Base-by-base conservation (phyloP, 176 grass and related monocot genomes). In the Hordeum marinum region DNA sequence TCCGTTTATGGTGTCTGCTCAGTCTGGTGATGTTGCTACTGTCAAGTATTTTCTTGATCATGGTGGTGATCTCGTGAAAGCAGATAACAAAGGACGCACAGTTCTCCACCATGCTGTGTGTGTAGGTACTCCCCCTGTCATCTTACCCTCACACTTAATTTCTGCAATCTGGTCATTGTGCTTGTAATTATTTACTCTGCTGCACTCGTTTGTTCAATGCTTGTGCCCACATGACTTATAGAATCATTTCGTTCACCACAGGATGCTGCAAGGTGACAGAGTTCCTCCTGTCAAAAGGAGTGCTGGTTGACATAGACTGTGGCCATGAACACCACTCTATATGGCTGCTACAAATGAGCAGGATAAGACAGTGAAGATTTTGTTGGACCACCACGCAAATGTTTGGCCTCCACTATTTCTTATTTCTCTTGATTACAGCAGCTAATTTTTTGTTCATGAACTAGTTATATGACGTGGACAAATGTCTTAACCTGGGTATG, bases 301-400 rank as follows among this genome's bases (percentile, higher is more conserved):
- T 80, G 35, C 84, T 55, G 5, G 77, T 73, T 6, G 84, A 80
- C 41, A 63, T 80, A 52, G 67, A 86, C 57, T 72, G 7, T 72
- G 84, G 77, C 13, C 9, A 1, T 86, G 77, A 40, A 80, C 84
- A 37, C 84, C 76, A 86, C 77, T 73, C 20, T 63, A 37, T 58
- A 6, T 13, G 39, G 69, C 77, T 86, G 29, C 55, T 26, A 39
- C 0, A 9, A 72, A 72, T 27, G 76, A 46, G 20, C 39, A 86
- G 55, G 55, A 86, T 37, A 80, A 86, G 84, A 80, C 45, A 17
- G 2, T 81, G 12, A 87, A 87, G 69, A 81, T 87, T 75, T 81
- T 87, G 43, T 17, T 81, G 59, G 78, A 87, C 15, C 78, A 67
- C 59, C 57, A 81, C 1, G 78, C 78, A 75, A 81, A 87, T 87